A percentile compares a stretch with the other conserved stretches of the same genome.
phyloP scores from a whole-genome alignment of 2,329 filamentous ascomycete genomes.

The Xylaria hypoxylon region DNA sequence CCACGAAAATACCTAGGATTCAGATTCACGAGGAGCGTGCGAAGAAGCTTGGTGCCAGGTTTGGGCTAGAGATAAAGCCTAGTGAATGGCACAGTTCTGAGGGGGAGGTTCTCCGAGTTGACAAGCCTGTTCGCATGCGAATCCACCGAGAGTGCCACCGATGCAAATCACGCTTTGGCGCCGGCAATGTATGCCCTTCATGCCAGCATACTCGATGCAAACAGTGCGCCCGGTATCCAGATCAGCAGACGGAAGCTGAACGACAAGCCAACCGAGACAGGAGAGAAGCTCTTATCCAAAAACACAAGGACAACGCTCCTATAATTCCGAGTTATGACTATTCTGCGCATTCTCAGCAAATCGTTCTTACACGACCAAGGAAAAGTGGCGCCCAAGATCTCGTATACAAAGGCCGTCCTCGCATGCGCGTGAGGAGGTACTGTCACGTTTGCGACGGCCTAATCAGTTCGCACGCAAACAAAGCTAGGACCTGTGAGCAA shows the following conservation, averaged over 20 bases:
- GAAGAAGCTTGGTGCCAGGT: slow-evolving; percentile 66
- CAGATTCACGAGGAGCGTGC: slow-evolving; percentile 68
- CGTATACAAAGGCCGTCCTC: slow-evolving; percentile 73
- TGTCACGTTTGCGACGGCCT: slow-evolving; percentile 79
- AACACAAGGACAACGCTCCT: slow-evolving; percentile 67
- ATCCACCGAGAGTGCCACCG: slow-evolving; percentile 84
- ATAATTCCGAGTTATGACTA: slow-evolving; percentile 65
- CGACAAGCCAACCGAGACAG: slow-evolving; percentile 64
- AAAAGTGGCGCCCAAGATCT: slow-evolving; percentile 76
- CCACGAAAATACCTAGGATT: slow-evolving; percentile 58
- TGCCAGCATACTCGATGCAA: slow-evolving; percentile 86
- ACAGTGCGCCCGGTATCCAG: slow-evolving; percentile 80
- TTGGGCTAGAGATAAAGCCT: slow-evolving; percentile 66
- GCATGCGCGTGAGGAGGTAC: slow-evolving; percentile 77
- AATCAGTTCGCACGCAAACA: slow-evolving; percentile 68
- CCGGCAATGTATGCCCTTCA: slow-evolving; percentile 77
- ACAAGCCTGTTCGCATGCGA: slow-evolving; percentile 82
- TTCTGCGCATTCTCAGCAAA: slow-evolving; percentile 61
- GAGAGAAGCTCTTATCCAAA: slow-evolving; percentile 63
- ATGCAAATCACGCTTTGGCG: slow-evolving; percentile 79
- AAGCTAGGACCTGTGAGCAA: slow-evolving; percentile 65
- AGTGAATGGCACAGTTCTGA: slow-evolving; percentile 65
- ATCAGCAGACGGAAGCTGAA: slow-evolving; percentile 70
- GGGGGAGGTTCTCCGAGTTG: slow-evolving; percentile 71
- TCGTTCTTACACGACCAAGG: slow-evolving; percentile 71